A percentile compares a stretch with the other conserved stretches of the same genome.
These are phyloP conservation scores for Tardiomyces blankii DNA, from an alignment of 1,139 yeast species.

Conservation along the genomic window DNA sequence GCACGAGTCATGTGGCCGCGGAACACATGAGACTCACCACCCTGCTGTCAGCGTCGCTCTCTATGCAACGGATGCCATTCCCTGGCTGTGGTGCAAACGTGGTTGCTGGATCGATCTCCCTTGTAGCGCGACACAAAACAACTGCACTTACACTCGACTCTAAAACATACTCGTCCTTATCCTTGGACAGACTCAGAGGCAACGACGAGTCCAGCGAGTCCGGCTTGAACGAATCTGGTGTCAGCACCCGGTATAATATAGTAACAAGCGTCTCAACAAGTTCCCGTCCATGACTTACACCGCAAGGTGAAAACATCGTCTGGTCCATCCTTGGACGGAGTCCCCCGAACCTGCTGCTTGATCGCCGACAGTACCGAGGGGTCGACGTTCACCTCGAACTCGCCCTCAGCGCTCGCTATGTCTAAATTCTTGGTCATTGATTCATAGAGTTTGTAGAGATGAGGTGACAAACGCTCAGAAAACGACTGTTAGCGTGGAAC, in stretches of 20 bases:
- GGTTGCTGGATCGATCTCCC: no score
- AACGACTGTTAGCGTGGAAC: no score
- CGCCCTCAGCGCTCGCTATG: background rate
- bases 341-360: background rate
- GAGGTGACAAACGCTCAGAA: no score
- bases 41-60: slow-evolving; percentile 1
- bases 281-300: background rate
- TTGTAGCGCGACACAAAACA: background rate
- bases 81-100: no score
- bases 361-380: background rate
- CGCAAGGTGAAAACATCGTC: background rate
- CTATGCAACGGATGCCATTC: no score
- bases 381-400: background rate
- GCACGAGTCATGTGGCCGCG: slow-evolving; percentile 18
- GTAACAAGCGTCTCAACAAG: no score
- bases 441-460: background rate
- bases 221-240: slow-evolving; percentile 13
- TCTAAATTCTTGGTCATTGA: background rate
- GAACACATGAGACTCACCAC: slow-evolving; percentile 12
- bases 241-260: background rate
- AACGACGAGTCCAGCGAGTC: slow-evolving; percentile 15
- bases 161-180: slow-evolving; percentile 16
- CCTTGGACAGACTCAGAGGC: slow-evolving; percentile 10
- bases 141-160: slow-evolving; percentile 1
- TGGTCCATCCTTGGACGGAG: background rate